Base-by-base conservation (phyloP, 2,329 filamentous ascomycete genomes). In the Amauroascus niger region DNA sequence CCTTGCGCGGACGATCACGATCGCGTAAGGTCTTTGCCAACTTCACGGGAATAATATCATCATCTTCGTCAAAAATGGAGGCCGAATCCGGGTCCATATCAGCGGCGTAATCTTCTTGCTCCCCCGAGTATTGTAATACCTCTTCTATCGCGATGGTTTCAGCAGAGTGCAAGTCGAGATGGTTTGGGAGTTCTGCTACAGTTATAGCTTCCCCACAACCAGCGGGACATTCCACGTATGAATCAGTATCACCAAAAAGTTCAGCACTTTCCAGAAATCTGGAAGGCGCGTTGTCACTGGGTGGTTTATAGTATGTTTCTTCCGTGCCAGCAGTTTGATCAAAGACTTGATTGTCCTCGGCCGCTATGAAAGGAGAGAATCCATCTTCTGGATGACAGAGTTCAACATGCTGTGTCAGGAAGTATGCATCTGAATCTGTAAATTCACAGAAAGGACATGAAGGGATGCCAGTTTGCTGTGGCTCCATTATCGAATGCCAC, bases 141-240 rank as follows among this genome's bases (percentile, higher is more conserved):
- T 74, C 71, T 52, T 75, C 72, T 7, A 73, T 65, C 2, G 71
- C 71, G 45, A 72, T 61, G 9, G 62, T 65, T 62, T 81, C 79
- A 16, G 74, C 73, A 45, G 69, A 63, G 62, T 85, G 82, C 53
- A 83, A 69, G 60, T 83, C 78, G 33, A 83, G 62, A 62, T 86
- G 82, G 43, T 71, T 75, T 14, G 79, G 74, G 33, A 84, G 68
- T 60, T 83, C 79, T 14, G 69, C 65, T 6, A 71, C 61, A 6
- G 72, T 66, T 18, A 84, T 65, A n/a, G 73, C 64, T 64, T 86
- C 82, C 30, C 78, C 78, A 62, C 83, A 87, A 20, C 74, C 76
- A 14, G 78, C 74, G 32, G 78, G 75, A 60, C 81, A 84, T 40
- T 76, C 70, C 20, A 74, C 69, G 61, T 80, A 81, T 32, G 28